Conservation (phyloP, 73 alveolate species). For the Paramecium sexaurelia region DNA sequence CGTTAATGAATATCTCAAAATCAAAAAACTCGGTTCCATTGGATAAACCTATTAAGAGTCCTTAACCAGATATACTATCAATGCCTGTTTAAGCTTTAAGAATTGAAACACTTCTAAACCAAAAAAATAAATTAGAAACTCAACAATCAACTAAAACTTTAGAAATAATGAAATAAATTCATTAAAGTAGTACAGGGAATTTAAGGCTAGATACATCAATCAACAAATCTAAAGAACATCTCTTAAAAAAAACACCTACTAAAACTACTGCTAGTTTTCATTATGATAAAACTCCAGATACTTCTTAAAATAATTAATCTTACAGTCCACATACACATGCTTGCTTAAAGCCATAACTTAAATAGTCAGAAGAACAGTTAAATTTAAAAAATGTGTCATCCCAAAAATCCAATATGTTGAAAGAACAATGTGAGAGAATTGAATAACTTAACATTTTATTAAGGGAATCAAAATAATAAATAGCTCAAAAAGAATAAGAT, state of each 20-base stretch:
- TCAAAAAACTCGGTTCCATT: slow-evolving; percentile 36
- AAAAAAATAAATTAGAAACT: not conserved
- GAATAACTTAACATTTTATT: not conserved
- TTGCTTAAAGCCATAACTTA: not conserved
- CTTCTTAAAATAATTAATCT: not conserved
- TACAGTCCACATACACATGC: slow-evolving; percentile 30
- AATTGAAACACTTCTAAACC: not conserved
- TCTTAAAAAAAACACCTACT: slow-evolving; percentile 9
- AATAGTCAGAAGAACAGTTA: not conserved
- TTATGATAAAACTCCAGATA: slow-evolving; percentile 36
- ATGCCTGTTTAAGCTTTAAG: not conserved
- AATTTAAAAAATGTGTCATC: not conserved
- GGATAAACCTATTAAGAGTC: not conserved
- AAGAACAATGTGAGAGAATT: not conserved
- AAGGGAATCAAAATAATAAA: not conserved
- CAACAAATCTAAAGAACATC: not conserved
- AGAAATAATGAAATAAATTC: not conserved
- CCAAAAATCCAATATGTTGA: not conserved
- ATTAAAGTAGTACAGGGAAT: not conserved
- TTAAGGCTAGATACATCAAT: not conserved
- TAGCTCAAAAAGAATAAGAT: not conserved
- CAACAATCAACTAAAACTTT: not conserved
- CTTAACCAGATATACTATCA: slow-evolving; percentile 24
- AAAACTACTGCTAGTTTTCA: slow-evolving; percentile 22
- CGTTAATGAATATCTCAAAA: slow-evolving; percentile 51